A percentile compares a stretch with the other conserved stretches of the same genome.
phyloP scores from a whole-genome alignment of 306 rosid genomes.

The Calophaca sinica region DNA sequence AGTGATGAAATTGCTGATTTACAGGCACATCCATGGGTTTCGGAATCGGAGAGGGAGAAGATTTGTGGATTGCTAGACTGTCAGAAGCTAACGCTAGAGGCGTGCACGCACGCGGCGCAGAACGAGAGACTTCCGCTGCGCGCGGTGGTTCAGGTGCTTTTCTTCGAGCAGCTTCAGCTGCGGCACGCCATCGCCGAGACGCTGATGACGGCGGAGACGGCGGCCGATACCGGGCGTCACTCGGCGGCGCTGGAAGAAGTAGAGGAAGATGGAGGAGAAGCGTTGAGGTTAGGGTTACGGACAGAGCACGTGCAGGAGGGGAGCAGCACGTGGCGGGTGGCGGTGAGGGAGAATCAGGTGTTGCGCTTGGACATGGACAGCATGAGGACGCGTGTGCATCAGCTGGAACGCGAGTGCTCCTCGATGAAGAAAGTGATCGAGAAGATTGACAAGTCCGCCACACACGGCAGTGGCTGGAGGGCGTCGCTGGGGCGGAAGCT shows the following conservation, averaged over 20 bases:
- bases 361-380: conserved; percentile 96
- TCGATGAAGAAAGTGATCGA: conserved; percentile 83
- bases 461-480: conserved; percentile 56
- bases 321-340: conserved; percentile 68
- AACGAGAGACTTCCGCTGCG: conserved; percentile 95
- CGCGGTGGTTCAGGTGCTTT: conserved; percentile 87
- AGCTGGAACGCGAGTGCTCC: conserved; percentile 92
- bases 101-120: conserved; percentile 99
- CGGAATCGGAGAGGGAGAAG: conserved; percentile 81
- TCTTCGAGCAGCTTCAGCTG: conserved; percentile 97
- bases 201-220: conserved; percentile 64
- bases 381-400: conserved; percentile 99
- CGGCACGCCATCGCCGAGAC: conserved; percentile 94
- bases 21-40: conserved; percentile 86
- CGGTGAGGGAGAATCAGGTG: conserved; percentile 97
- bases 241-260: conserved; percentile 55
- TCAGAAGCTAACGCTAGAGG: conserved; percentile 90
- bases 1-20: neutral
- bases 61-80: conserved; percentile 76
- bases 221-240: conserved; percentile 51
- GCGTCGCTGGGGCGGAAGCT: conserved; percentile 66
- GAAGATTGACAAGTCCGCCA: conserved; percentile 62
- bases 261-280: conserved; percentile 41
- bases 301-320: conserved; percentile 47
- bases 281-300: conserved; percentile 18